Conservation (phyloP, 2,329 filamentous ascomycete genomes). For the Diaporthe capsici region DNA sequence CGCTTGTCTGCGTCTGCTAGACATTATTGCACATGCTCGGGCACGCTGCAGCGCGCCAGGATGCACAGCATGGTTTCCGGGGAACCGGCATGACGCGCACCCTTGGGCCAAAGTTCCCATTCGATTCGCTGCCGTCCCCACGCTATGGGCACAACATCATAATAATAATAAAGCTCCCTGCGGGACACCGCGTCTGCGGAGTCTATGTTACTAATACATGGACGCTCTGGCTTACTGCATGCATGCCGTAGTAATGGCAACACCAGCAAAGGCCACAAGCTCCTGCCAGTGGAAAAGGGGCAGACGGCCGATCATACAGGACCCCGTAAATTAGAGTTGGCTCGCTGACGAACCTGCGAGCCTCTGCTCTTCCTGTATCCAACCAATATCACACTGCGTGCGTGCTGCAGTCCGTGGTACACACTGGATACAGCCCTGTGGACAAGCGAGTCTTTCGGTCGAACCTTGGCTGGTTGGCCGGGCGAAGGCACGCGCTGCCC, state of each 20-base stretch:
- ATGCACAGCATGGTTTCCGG: slow-evolving; percentile 27
- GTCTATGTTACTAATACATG: not conserved
- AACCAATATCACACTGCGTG: not conserved
- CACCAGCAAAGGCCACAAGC: not conserved
- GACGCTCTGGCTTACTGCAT: slow-evolving; percentile 6
- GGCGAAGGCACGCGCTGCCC: slow-evolving; percentile 3
- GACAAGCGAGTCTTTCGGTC: not conserved
- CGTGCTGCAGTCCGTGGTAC: not conserved
- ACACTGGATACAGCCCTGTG: slow-evolving; percentile 1
- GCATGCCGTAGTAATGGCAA: slow-evolving; percentile 17
- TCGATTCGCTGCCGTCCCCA: slow-evolving; percentile 23
- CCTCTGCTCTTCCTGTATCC: not conserved
- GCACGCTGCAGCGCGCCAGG: slow-evolving; percentile 16
- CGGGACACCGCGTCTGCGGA: slow-evolving; percentile 14
- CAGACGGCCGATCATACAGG: slow-evolving; percentile 22
- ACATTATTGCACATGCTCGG: not conserved
- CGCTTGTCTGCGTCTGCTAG: not conserved
- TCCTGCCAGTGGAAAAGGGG: slow-evolving; percentile 24
- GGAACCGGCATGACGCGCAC: slow-evolving; percentile 30
- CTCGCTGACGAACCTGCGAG: slow-evolving; percentile 16
- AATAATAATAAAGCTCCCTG: slow-evolving; percentile 24
- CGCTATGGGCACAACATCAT: slow-evolving; percentile 9
- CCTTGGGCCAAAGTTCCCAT: not conserved
- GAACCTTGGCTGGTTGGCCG: slow-evolving; percentile 14
- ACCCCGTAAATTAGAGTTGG: slow-evolving; percentile 35